Base-by-base conservation (phyloP, 1,139 yeast genomes). In the Magnusiomyces sp. region DNA sequence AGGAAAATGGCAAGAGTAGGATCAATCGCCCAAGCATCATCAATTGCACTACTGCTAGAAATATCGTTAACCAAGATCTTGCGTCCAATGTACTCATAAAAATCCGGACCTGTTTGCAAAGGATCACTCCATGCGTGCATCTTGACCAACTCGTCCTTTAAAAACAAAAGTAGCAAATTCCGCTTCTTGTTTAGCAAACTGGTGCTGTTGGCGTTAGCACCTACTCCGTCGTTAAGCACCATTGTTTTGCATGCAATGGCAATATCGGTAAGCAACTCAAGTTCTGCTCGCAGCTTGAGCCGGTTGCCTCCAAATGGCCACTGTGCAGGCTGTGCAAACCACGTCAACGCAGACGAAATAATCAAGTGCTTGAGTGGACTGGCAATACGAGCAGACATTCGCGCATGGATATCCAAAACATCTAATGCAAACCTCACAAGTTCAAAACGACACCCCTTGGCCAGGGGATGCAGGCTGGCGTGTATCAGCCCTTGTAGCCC, bases 241-340 rank as follows among this genome's bases (percentile, higher is more conserved):
- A 60, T 49, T 20, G 53, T 47, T 31, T 45, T 48, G 13, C 61
- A 43, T 33, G 48, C 50, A 10, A 53, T 45, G 10, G 60, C 52
- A 23, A 63, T 54, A 10, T 56, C 61, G 14, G 59, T 54, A 58
- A 90, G 70, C 47, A 83, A 67, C 5, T 75, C 72, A 57, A 76
- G 74, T 60, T 89, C 96, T 2, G 89, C 79, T 57, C 80, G 80
- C 45, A 83, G 79, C 62, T 81, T 81, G 56, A 87, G 68, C 44
- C 77, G 73, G 63, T 90, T 88, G 11, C 90, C 83, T 1, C 97
- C 97, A 68, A 75, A 89, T 9, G 98, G 96, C 71, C 83, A 84
- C 16, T 76, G 72, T 2, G 79, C 73, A 23, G 77, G 72, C 49
- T 72, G 76, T 38, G 74, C 73, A 65, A 89, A 92, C 96, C 97